Evolutionary conservation across 176 grass and related monocot species (phyloP), one percentile per base, ranked within the genome.

Genomic region (sorghum (Sorghum bicolor)): DNA sequence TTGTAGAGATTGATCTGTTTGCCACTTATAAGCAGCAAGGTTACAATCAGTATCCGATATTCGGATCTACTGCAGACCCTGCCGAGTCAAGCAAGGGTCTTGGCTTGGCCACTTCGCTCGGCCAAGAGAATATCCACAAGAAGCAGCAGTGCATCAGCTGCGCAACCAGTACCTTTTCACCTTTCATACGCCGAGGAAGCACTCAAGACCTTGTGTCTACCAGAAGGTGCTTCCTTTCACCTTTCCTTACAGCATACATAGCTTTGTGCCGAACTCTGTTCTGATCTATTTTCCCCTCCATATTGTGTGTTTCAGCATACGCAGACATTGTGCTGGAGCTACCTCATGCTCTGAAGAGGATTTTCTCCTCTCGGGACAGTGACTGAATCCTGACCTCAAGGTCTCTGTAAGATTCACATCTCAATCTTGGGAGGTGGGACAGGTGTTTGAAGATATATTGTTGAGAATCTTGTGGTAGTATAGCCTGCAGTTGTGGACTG

Each of bases 311-410:
- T 80, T 80, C 82, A 98, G 96, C 96, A 32, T 98, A 93, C 60
- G 96, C 96, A 10, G 96, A 98, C 76, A 91, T 98, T 37, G 91
- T 98, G 77, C 90, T 98, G 67, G 87, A 93, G 32, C 83, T 98
- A 20, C 89, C 91, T 26, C 89, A 66, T 34, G 85, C 92, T 64
- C 70, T 98, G 84, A 94, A 89, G 89, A 90, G 87, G 79, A 82
- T 85, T 73, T 90, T 86, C 64, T 87, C 85, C 20, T 82, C 81
- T 57, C 77, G 91, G 47, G 80, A 74, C 43, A 86, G 76, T 72
- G 91, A 88, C 64, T 92, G 82, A 92, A 71, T 68, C 10, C 8
- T 36, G 34, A 88, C 28, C 13, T 69, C 57, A 77, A 34, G 12
- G 15, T 72, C 71, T n/a, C 10, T 30, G 72, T 33, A 32, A 62